Evolutionary conservation across 2,329 filamentous ascomycete genomes (phyloP), one percentile per base, ranked within the genome.

Genomic region (Exophiala xenobiotica): DNA sequence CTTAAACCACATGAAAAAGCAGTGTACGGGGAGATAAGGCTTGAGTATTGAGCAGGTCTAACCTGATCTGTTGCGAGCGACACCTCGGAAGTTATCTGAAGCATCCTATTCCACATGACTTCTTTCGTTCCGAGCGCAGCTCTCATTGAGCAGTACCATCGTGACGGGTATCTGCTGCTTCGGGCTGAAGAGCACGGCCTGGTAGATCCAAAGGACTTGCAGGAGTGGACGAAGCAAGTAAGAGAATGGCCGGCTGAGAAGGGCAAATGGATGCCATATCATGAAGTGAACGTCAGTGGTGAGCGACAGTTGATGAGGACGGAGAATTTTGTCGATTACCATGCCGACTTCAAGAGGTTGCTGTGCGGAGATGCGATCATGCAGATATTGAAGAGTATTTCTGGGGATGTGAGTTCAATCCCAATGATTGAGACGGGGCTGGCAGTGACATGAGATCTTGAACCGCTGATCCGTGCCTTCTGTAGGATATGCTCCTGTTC

Each of bases 261-360:
- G 37, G 64, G 65, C 2, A 67, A 66, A 51, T 67, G 64, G 65
- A 65, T 66, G 63, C 64, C 63, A 1, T 67, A 67, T 26, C 61
- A 65, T 14, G 65, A 68, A 37, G 62, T 68, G 48, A 68, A 68
- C 41, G 54, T 63, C 1, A 58, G 58, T 6, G 65, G 66, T 6
- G 51, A 67, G 33, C 59, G 64, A 29, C 67, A 68, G 18, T 54
- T 69, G 14, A 66, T 68, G 54, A 57, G 67, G 29, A 68, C 65
- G 1, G 66, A 68, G 41, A 67, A 66, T 24, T 68, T 67, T 51
- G 61, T 65, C 19, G 65, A 65, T 24, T 67, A 62, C 22, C 62
- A 66, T 43, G 38, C 60, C 1, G 42, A 62, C 6, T 66, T 66
- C 29, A 61, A 63, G 12, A 49, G 48, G 3, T 40, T 68, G 6